phyloP scores from a whole-genome alignment of 768 basidiomycete genomes.

The Termitomyces sp. region DNA sequence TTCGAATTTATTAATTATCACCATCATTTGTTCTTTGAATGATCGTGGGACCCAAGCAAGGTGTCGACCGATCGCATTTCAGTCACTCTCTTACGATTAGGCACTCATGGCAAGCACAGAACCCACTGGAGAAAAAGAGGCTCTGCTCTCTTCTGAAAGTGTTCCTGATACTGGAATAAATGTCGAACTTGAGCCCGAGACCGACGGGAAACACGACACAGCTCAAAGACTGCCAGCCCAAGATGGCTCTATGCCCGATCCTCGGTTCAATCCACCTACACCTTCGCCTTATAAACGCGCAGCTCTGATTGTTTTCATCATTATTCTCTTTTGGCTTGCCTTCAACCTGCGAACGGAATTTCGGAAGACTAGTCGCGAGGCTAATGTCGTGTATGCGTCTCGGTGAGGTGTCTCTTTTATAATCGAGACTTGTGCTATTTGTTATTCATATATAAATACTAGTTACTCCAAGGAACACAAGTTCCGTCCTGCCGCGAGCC shows the following conservation, averaged over 20 bases:
- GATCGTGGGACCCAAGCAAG: not conserved
- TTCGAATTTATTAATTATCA: too few relatives aligned
- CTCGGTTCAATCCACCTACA: constrained; percentile 31
- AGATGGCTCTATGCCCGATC: constrained; percentile 10
- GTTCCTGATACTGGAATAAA: constrained; percentile 1
- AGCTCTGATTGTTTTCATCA: constrained; percentile 33
- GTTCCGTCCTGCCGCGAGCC: constrained; percentile 80
- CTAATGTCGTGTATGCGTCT: constrained; percentile 53
- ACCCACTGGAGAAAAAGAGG: constrained; percentile 3
- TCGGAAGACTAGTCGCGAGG: constrained; percentile 20
- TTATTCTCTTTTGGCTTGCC: constrained; percentile 39
- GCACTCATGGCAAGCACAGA: not conserved
- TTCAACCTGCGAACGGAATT: constrained; percentile 26
- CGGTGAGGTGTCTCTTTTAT: constrained; percentile 37
- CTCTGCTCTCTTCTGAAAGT: not conserved
- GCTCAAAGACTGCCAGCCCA: not conserved
- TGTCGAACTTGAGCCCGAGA: not conserved
- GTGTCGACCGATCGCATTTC: too few relatives aligned
- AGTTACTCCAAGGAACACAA: constrained; percentile 84
- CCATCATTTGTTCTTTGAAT: too few relatives aligned
- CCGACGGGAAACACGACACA: not conserved
- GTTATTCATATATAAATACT: not conserved
- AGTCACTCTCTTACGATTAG: not conserved
- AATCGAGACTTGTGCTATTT: not conserved
- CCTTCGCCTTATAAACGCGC: constrained; percentile 43